Base-by-base conservation (phyloP, 2,329 filamentous ascomycete species). In the Colletotrichum plurivorum region DNA sequence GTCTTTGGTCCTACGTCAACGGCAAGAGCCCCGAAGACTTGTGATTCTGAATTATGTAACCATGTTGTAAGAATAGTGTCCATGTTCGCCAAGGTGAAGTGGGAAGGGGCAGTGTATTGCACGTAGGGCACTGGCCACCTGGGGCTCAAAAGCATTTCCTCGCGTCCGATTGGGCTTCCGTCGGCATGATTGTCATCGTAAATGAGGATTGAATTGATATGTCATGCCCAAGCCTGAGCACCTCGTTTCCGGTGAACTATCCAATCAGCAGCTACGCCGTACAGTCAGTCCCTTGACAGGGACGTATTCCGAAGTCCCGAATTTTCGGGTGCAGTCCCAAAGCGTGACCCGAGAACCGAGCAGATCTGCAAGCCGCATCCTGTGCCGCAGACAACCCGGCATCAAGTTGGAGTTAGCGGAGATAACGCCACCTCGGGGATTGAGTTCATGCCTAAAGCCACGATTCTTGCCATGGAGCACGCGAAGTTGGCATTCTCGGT, bases 1-100 rank as follows among this genome's bases (percentile, higher is more conserved):
- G 66, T 20, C 66, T 69, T 15, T 69, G 66, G 66, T 25, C 55
- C 12, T 69, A 66, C 20, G 55, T 69, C 7, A 69, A 69, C 4
- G 66, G 66, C 7, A 20, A 55, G 2, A 39, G 39, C 10, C 63
- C 63, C 6, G 58, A 53, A 4, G 63, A 66, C 3, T 49, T 20
- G 4, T 49, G 18, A 49, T n/a, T 13, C 18, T 20, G 7, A 18
- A 31, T 16, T 43, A 15, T 45, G 58, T 46, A 20, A 22, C 46
- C n/a, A 20, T 49, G 18, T n/a, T 43, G 41, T 43, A 43, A 15
- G 41, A 43, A 16, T 43, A 43, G 41, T 15, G 13, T 43, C 13
- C 15, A 36, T 36, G 4, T 36, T 36, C 9, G 10, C 31, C 31
- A 9, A 10, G 31, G 3, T 43, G 41, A 43, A 15, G 41, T n/a